Percentiles rank a stretch among this genome's conserved stretches.
Evolutionary conservation across 129 eudicot species (phyloP).

Genomic region (Glebionis coronaria): DNA sequence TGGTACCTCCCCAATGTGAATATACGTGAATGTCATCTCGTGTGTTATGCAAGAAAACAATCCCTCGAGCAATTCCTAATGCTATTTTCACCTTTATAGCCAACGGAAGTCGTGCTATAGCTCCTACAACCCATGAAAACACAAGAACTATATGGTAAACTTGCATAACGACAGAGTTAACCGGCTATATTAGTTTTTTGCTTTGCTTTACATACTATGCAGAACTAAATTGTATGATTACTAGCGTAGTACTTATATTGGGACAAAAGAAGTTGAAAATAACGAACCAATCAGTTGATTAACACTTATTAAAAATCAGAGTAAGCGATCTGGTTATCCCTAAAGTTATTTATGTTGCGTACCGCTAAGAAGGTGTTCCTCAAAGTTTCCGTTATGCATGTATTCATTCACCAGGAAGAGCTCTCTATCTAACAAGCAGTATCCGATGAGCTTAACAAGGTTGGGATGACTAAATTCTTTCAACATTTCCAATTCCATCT

Average conservation of each 20-base stretch:
- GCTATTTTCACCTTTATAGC: slow-evolving; percentile 4
- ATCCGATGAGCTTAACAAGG: slow-evolving; percentile 17
- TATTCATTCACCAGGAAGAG: slow-evolving; percentile 10
- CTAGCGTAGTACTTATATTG: no score
- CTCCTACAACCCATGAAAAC: slow-evolving; percentile 7
- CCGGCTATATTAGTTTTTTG: no score
- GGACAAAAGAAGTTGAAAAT: no score
- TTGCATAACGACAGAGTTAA: not conserved
- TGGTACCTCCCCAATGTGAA: no score
- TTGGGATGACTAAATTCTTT: slow-evolving; percentile 17
- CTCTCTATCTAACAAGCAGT: not conserved
- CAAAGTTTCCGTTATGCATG: not conserved
- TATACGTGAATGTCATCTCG: not conserved
- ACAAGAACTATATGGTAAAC: not conserved
- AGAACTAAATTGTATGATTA: no score
- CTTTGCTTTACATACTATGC: no score
- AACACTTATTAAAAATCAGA: no score
- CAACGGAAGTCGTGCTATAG: slow-evolving; percentile 5
- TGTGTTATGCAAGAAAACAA: not conserved
- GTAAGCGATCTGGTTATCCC: no score
- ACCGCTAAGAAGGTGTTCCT: slow-evolving; percentile 6
- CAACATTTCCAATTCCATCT: not conserved
- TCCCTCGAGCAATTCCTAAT: slow-evolving; percentile 11
- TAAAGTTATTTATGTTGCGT: not conserved
- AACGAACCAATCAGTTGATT: no score